Base-by-base conservation (phyloP, 2,329 filamentous ascomycete species). In the Pseudogymnoascus sp. region DNA sequence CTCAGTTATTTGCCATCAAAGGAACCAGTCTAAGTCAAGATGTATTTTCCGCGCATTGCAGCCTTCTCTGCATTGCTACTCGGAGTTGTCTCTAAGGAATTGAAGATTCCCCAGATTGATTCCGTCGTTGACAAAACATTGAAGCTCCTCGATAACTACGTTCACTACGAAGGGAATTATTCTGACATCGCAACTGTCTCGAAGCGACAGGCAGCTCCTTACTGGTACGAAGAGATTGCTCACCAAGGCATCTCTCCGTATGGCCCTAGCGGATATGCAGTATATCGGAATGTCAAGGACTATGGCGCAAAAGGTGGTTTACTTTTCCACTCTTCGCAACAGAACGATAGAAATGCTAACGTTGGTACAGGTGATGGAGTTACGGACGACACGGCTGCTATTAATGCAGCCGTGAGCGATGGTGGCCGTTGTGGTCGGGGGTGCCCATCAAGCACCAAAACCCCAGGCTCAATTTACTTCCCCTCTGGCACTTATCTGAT, bases 361-460 rank as follows among this genome's bases (percentile, higher is more conserved):
- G 16, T 14, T 22, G 4, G 9, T n/a, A 42, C 35, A 67, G 65
- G 68, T 38, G 84, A 88, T 68, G 42, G 86, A 7, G 75, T 78
- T 0, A 88, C 87, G n/a, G 92, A 97, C 72, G 92, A 96, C 72
- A 96, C 92, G 0, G 66, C 76, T 1, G 90, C 92, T 63, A 96
- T 97, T 82, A 96, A 96, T 77, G 74, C 77, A 25, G 69, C 68
- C 6, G 68, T 72, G 1, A 67, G 62, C 60, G 58, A 38, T 39
- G 68, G 68, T 11, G 60, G 42, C 16, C 61, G 68, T 55, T 71
- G 69, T 33, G 66, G 62, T 5, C 49, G 62, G 19, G 67, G 62
- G 6, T 69, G 78, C 65, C 66, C 68, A n/a, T 76, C 74, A 4
- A 74, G 78, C 4, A 83, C 82, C 0, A 80, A 74, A 0, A 80